Percentiles rank a stretch among this genome's conserved stretches.
Conservation (phyloP, 164 flowering plant species). For the Warburgia ugandensis region DNA sequence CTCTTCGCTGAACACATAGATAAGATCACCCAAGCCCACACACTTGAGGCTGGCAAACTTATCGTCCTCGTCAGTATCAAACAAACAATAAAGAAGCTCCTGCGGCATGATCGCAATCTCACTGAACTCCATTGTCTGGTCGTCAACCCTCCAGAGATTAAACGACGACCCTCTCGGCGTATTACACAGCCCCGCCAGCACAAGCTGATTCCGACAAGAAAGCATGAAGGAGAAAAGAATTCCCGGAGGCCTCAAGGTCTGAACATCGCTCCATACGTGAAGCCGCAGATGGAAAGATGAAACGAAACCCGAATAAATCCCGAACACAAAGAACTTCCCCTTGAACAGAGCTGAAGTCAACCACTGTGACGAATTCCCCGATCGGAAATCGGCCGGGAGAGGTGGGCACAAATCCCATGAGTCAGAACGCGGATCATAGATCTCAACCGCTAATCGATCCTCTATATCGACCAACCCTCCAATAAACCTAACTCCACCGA, state of each 20-base stretch:
- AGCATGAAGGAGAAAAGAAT: constrained; percentile 47
- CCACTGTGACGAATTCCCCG: constrained; percentile 39
- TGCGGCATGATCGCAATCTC: constrained; percentile 55
- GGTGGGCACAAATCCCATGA: constrained; percentile 60
- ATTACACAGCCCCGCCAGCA: constrained; percentile 52
- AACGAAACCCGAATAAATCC: constrained; percentile 37
- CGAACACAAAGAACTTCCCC: constrained; percentile 44
- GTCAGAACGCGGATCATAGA: constrained; percentile 34
- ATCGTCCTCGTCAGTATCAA: constrained; percentile 48
- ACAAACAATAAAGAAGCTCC: constrained; percentile 37
- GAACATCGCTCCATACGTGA: constrained; percentile 49
- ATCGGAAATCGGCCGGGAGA: constrained; percentile 41
- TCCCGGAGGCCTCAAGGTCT: constrained; percentile 55
- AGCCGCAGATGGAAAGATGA: constrained; percentile 38
- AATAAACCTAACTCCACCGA: constrained; percentile 50
- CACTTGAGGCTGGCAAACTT: constrained; percentile 63
- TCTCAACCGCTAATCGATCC: constrained; percentile 52
- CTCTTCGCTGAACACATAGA: constrained; percentile 60
- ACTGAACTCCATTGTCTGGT: constrained; percentile 45
- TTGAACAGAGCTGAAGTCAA: constrained; percentile 44
- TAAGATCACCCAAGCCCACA: constrained; percentile 48
- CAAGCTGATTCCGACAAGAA: constrained; percentile 33
- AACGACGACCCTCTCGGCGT: constrained; percentile 30
- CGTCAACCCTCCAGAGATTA: constrained; percentile 48
- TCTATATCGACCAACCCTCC: constrained; percentile 58